A percentile compares a stretch with the other conserved stretches of the same genome.
phyloP scores from a whole-genome alignment of 495 filamentous ascomycete genomes.

The Penicillium soppii region DNA sequence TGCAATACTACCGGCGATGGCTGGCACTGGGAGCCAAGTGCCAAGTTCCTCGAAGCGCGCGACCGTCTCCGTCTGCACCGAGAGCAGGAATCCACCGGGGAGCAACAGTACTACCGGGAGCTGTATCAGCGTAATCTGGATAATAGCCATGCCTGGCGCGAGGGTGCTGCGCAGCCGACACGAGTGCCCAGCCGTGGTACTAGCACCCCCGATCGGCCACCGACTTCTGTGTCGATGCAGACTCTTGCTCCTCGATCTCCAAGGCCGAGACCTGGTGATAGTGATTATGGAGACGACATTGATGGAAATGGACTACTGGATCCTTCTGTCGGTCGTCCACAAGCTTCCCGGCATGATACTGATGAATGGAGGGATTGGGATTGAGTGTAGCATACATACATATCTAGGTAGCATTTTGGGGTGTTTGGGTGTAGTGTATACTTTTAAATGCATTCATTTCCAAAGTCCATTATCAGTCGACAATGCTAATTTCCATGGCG shows the following conservation, averaged over 20 bases:
- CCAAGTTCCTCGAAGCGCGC: slow-evolving; percentile 65
- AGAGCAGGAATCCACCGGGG: slow-evolving; percentile 51
- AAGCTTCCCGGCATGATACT: slow-evolving; percentile 14
- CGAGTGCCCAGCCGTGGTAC: slow-evolving; percentile 42
- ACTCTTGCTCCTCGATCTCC: slow-evolving; percentile 47
- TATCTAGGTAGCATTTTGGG: slow-evolving; percentile 5
- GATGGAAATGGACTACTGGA: slow-evolving; percentile 29
- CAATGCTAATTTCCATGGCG: too few species aligned
- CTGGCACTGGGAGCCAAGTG: slow-evolving; percentile 90
- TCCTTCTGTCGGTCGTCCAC: slow-evolving; percentile 8
- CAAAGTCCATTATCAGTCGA: background rate
- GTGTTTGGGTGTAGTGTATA: slow-evolving; percentile 9
- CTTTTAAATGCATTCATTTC: background rate
- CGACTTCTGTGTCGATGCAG: slow-evolving; percentile 54
- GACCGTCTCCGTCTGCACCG: slow-evolving; percentile 59
- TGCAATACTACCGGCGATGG: slow-evolving; percentile 85
- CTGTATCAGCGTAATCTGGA: slow-evolving; percentile 41
- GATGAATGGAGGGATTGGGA: slow-evolving; percentile 51
- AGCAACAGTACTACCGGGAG: slow-evolving; percentile 49
- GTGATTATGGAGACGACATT: slow-evolving; percentile 37
- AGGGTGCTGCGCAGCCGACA: slow-evolving; percentile 16
- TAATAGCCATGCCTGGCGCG: slow-evolving; percentile 35
- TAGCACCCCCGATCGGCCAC: slow-evolving; percentile 52
- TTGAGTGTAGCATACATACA: slow-evolving; percentile 20
- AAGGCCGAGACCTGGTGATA: slow-evolving; percentile 43